Percentiles rank a stretch among this genome's conserved stretches.
phyloP scores from a whole-genome alignment of 2,329 filamentous ascomycete genomes.

The Amphichorda felina region DNA sequence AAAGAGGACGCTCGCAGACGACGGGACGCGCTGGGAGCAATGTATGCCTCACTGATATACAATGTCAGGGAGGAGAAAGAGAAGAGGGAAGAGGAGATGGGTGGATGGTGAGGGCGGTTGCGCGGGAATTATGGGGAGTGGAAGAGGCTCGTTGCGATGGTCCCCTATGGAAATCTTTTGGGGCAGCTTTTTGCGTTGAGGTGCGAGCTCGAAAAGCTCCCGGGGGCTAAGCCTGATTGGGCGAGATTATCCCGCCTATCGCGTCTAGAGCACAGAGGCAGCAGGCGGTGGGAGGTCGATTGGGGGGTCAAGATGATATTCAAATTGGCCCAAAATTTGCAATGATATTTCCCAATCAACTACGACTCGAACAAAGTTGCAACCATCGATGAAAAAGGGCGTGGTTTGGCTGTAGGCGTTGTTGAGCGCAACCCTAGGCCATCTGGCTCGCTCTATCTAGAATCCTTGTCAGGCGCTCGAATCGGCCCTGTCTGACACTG shows the following conservation, averaged over 20 bases:
- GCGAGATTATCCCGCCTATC: neutral
- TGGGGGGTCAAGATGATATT: too few relatives aligned
- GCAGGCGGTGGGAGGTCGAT: too few relatives aligned
- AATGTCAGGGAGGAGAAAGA: conserved; percentile 6
- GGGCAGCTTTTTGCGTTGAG: conserved; percentile 28
- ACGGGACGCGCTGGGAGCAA: conserved; percentile 4
- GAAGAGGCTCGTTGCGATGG: conserved; percentile 16
- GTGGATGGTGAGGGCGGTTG: conserved; percentile 1
- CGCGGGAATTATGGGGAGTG: conserved; percentile 13
- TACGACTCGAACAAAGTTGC: too few relatives aligned
- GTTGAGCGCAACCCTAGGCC: too few relatives aligned
- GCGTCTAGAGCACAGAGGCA: too few relatives aligned
- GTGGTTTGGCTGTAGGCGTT: too few relatives aligned
- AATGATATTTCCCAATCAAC: too few relatives aligned
- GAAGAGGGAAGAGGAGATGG: conserved; percentile 11
- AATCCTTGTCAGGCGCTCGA: too few relatives aligned
- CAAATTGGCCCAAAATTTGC: too few relatives aligned
- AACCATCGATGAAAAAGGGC: too few relatives aligned
- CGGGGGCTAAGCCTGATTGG: conserved; percentile 18
- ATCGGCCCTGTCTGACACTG: too few relatives aligned
- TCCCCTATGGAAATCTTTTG: conserved; percentile 1
- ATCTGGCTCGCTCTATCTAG: too few relatives aligned
- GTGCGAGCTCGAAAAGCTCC: conserved; percentile 20
- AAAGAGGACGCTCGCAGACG: conserved; percentile 7
- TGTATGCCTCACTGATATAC: conserved; percentile 3